Evolutionary conservation across 2,329 filamentous ascomycete genomes (phyloP), one percentile per base, ranked within the genome.

Genomic region (Xylaria polymorpha): DNA sequence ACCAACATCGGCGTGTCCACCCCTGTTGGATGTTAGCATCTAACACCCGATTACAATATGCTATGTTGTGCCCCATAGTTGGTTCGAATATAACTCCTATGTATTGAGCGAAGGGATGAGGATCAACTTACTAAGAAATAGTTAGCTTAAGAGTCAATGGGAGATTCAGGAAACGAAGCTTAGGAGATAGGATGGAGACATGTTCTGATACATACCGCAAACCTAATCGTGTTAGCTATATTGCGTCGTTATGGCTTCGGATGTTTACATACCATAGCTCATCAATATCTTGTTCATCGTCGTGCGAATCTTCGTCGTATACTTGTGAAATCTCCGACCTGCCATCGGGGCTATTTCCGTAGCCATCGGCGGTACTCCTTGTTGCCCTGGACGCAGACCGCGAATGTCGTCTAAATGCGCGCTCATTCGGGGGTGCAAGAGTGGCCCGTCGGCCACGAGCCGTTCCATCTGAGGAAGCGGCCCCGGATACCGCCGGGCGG

Each of bases 1-100:
- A 1, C 92, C 92, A 37, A 94, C 89, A 71, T 95, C 92, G 1
- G 88, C 92, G 71, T 97, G 93, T 12, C 90, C 90, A 9, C 93
- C 93, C 0, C 69, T 71, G 18, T 4, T 55, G 8, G 37, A 35
- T 29, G 69, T 71, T 59, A 69, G n/a, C 55, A 64, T 39, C 6
- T 15, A 6, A 5, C 22, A 3, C 25, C 15, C n/a, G 12, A 18
- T 50, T 12, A 57, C 0, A 35, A 18, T 18, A 12, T 15, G 22
- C 20, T 4, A 8, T 22, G 14, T 39, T 39, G 43, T 29, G 14
- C 14, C 22, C 3, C 14, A 1, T 12, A 7, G 25, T 44, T 12
- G 18, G 48, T 37, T n/a, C 4, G 9, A 37, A 18, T 46, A 22
- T 15, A 5, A 25, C 18, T 2, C 14, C 15, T 35, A 10, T 22